Base-by-base conservation (phyloP, 1,284 basidiomycete species). In the Taiwanofungus camphoratus region DNA sequence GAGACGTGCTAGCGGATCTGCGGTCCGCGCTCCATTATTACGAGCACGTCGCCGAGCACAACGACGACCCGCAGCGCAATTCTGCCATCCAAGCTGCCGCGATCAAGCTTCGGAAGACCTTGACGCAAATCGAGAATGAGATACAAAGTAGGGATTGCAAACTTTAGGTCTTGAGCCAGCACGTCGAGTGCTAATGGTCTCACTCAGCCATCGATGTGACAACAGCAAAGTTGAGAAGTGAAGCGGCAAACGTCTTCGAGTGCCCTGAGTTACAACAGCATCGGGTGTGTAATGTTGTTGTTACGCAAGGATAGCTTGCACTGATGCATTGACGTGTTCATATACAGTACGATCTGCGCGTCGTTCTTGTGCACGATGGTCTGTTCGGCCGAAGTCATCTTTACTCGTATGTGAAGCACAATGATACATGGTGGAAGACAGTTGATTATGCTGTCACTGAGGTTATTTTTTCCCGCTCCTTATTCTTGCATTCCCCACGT, bases 391-490 rank as follows among this genome's bases (percentile, higher is more conserved):
- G 84, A 29, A 82, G 74, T 42, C 81, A 87, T 52, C 63, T 87
- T 2, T 87, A 87, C 57, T 83, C 82, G 4, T 89, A 88, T 53
- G 76, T 87, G 11, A 74, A 79, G 46, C 75, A 82, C 44, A 63
- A 65, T 44, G 76, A 70, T 9, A 65, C 60, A 12, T 89, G 87
- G 87, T 89, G 85, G 84, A 88, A 86, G 61, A 81, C 77, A 1
- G 68, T 82, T n/a, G 86, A 88, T 53, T 73, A 75, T 44, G 63
- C 64, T n/a, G 79, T 86, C 1, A 77, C 73, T 0, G 76, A 84
- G 71, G 86, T 76, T 53, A 26, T 26, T 16, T 7, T 4, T 13
- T 31, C 4, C 13, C 5, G 3, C 35, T 18, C 12, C 6, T 33
- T 9, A 38, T 32, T 18, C 5, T 24, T 7, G 23, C 31, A n/a